Evolutionary conservation across 2,329 filamentous ascomycete genomes (phyloP).

Genomic region (Diaporthe helianthi): DNA sequence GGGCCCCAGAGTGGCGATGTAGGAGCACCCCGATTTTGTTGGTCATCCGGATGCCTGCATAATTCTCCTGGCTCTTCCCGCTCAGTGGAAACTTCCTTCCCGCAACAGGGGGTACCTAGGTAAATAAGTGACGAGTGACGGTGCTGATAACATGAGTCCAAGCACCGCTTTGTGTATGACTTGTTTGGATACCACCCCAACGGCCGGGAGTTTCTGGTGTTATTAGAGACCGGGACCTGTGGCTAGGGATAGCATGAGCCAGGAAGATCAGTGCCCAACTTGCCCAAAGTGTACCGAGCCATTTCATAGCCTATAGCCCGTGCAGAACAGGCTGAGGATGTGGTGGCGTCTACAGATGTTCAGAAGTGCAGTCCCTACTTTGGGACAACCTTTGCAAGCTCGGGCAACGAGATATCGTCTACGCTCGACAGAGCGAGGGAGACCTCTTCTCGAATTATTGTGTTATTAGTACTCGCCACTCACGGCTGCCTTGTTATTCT

Average conservation of each 20-base stretch:
- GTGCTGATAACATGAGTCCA: not conserved
- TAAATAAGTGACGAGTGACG: too few species aligned
- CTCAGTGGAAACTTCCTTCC: not conserved
- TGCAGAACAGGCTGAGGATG: not conserved
- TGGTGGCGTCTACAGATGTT: not conserved
- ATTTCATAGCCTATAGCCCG: not conserved
- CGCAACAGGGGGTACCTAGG: too few species aligned
- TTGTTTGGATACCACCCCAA: not conserved
- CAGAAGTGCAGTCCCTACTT: not conserved
- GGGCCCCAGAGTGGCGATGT: not conserved
- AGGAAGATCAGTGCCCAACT: not conserved
- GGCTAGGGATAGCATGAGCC: not conserved
- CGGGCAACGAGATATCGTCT: not conserved
- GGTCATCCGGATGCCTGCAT: not conserved
- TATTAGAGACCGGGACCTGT: not conserved
- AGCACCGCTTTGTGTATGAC: not conserved
- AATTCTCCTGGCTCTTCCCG: not conserved
- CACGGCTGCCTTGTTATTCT: too few species aligned
- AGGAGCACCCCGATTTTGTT: too few species aligned
- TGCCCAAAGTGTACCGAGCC: not conserved
- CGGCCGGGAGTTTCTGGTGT: not conserved
- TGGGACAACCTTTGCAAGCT: not conserved
- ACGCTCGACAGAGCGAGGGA: not conserved
- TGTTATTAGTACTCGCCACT: not conserved
- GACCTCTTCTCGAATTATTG: not conserved